A percentile compares a stretch with the other conserved stretches of the same genome.
Conservation (phyloP, 768 basidiomycete species). For the Kondoa subrosea region DNA sequence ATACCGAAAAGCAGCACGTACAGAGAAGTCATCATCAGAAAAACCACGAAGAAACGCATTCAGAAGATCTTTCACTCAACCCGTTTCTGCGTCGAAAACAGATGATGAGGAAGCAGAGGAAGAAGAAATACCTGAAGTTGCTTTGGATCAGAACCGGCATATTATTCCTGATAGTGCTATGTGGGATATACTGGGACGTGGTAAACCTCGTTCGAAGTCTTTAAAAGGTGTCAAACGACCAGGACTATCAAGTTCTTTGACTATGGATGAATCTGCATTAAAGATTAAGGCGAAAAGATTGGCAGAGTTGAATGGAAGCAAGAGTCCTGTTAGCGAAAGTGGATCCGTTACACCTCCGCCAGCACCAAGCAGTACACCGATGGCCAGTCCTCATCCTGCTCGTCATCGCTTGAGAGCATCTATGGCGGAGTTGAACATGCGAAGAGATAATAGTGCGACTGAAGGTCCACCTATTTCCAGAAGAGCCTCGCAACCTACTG, state of each 20-base stretch:
- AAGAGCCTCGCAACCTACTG: slow-evolving; percentile 11
- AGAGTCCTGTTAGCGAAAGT: background rate
- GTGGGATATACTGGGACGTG: slow-evolving; percentile 28
- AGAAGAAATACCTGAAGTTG: slow-evolving; percentile 84
- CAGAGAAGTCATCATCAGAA: slow-evolving; percentile 9
- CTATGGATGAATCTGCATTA: background rate
- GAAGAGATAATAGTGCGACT: background rate
- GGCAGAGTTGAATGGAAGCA: slow-evolving; percentile 7
- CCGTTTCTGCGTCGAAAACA: slow-evolving; percentile 34
- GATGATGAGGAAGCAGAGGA: slow-evolving; percentile 23
- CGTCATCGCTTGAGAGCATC: background rate
- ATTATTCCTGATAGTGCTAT: slow-evolving; percentile 91
- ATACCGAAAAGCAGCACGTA: slow-evolving; percentile 52
- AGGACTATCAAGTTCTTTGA: slow-evolving; percentile 5
- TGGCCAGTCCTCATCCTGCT: background rate
- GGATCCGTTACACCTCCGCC: background rate
- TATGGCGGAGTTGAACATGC: background rate
- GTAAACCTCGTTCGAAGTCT: slow-evolving; percentile 11
- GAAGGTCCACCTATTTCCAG: background rate
- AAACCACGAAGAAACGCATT: background rate
- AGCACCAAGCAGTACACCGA: background rate
- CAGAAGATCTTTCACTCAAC: background rate
- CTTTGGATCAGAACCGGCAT: slow-evolving; percentile 79
- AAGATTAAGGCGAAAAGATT: slow-evolving; percentile 9
- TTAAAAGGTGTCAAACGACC: slow-evolving; percentile 4